A percentile compares a stretch with the other conserved stretches of the same genome.
Conservation (phyloP, 202 grass and related monocot genomes). For the Schoenoplectus triqueter region DNA sequence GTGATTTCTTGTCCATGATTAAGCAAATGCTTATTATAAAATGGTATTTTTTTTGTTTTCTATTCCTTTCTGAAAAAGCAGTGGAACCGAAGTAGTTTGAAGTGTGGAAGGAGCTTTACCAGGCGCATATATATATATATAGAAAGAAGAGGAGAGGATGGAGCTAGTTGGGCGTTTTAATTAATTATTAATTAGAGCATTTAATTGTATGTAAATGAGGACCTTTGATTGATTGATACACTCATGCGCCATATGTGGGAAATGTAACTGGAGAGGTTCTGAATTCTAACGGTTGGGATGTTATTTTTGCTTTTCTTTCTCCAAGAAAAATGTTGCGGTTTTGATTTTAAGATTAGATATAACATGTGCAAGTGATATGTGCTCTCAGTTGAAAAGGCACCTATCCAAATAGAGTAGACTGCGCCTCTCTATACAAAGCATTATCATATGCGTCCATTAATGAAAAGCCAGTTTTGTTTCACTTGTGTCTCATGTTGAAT, state of each 20-base stretch:
- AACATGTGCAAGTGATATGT: conserved; percentile 25
- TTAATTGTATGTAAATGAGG: conserved; percentile 33
- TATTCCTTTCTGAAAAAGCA: not conserved
- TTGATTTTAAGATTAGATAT: not conserved
- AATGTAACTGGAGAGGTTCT: conserved; percentile 6
- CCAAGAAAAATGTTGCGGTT: conserved; percentile 19
- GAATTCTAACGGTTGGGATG: conserved; percentile 8
- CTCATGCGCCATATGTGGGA: conserved; percentile 34
- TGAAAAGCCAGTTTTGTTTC: conserved; percentile 31
- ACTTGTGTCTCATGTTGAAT: conserved; percentile 35
- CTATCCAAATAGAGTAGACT: conserved; percentile 39
- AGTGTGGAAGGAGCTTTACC: conserved; percentile 9
- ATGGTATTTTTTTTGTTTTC: not conserved
- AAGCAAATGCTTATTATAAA: not conserved
- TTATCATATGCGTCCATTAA: conserved; percentile 21
- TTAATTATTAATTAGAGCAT: not conserved
- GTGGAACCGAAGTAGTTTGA: not conserved
- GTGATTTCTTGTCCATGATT: conserved; percentile 10
- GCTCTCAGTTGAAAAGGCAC: conserved; percentile 10
- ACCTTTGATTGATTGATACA: conserved; percentile 25
- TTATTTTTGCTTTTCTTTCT: conserved; percentile 17
- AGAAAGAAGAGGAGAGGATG: conserved; percentile 7
- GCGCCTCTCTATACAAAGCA: conserved; percentile 30
- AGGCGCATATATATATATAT: conserved; percentile 49
- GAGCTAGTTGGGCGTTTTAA: not conserved